Conservation (phyloP, 2,329 filamentous ascomycete species). For the Fusarium cicatricum region DNA sequence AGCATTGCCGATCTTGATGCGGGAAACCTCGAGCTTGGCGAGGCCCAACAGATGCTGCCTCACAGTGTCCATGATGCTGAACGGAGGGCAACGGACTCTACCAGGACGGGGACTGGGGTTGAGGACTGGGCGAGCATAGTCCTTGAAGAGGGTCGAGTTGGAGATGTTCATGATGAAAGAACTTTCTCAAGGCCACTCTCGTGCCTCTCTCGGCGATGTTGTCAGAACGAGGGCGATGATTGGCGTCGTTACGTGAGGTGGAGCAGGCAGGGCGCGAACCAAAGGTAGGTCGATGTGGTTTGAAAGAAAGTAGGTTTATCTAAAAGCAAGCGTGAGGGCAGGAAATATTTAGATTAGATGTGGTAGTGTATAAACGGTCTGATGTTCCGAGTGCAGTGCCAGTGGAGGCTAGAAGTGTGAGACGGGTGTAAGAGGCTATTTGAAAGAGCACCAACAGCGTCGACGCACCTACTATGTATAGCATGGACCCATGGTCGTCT, state of each 20-base stretch:
- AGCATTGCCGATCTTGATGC: conserved; percentile 43
- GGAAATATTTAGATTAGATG: background rate
- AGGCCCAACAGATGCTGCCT: conserved; percentile 42
- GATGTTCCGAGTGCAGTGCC: background rate
- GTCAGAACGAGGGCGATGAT: background rate
- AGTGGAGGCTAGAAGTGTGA: background rate
- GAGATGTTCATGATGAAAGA: conserved; percentile 35
- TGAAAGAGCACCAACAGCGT: background rate
- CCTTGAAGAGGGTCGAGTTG: conserved; percentile 40
- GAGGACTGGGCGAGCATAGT: conserved; percentile 35
- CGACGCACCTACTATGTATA: too few relatives aligned
- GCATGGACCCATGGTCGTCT: background rate
- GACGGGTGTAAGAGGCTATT: conserved; percentile 12
- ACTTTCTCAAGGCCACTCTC: background rate
- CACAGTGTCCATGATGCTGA: conserved; percentile 39
- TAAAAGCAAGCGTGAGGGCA: background rate
- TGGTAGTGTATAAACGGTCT: background rate
- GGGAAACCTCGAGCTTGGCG: conserved; percentile 41
- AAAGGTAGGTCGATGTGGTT: background rate
- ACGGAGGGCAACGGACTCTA: conserved; percentile 10
- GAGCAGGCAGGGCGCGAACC: background rate
- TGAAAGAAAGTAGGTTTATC: background rate
- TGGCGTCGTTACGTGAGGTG: background rate
- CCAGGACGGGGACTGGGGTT: background rate
- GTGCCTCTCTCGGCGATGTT: background rate